Evolutionary conservation across 768 basidiomycete species (phyloP).

Genomic region (Psilocybe cubensis): DNA sequence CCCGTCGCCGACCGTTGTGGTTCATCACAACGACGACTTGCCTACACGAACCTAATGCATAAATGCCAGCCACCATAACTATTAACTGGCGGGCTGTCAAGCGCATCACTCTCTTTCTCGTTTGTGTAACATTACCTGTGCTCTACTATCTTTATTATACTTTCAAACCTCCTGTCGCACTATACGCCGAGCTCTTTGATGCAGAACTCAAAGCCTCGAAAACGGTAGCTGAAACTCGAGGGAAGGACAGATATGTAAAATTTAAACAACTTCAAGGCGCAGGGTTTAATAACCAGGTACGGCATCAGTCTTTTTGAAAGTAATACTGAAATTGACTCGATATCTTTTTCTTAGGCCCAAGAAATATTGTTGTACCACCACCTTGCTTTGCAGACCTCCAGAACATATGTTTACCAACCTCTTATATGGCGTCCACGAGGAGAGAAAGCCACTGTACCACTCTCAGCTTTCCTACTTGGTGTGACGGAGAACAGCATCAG

Average conservation of each 20-base stretch:
- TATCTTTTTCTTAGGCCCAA: constrained; percentile 35
- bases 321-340: not conserved
- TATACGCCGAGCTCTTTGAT: constrained; percentile 36
- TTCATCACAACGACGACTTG: not conserved
- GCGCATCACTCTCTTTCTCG: constrained; percentile 14
- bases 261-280: constrained; percentile 51
- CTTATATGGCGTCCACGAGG: constrained; percentile 49
- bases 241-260: constrained; percentile 40
- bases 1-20: not conserved
- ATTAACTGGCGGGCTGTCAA: constrained; percentile 21
- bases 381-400: constrained; percentile 40
- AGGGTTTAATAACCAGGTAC: constrained; percentile 53
- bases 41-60: not conserved
- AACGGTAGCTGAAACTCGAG: constrained; percentile 26
- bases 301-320: not conserved
- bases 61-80: constrained; percentile 14
- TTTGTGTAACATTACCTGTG: constrained; percentile 18
- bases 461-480: constrained; percentile 47
- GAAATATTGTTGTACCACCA: constrained; percentile 51
- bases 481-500: constrained; percentile 40
- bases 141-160: constrained; percentile 36
- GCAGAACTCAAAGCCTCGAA: constrained; percentile 34
- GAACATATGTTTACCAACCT: constrained; percentile 49
- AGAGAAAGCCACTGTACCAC: constrained; percentile 39
- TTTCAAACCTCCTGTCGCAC: constrained; percentile 38